These are phyloP conservation scores for Cucurbita pepo DNA, from an alignment of 306 rosid species.

Conservation along the genomic window DNA sequence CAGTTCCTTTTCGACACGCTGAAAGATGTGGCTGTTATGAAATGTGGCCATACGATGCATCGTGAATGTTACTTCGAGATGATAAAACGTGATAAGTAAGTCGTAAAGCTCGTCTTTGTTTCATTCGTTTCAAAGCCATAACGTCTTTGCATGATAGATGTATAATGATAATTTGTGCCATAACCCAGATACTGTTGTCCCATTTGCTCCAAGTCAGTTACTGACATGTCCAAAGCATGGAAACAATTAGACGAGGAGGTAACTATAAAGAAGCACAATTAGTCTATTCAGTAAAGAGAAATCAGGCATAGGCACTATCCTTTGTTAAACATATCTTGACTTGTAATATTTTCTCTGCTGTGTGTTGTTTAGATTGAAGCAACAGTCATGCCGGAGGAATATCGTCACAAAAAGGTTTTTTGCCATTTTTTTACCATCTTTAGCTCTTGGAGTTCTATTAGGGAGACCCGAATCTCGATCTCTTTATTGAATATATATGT, in stretches of 20 bases:
- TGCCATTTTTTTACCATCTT: neutral
- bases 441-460: neutral
- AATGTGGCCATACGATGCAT: conserved; percentile 98
- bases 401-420: conserved; percentile 60
- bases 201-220: conserved; percentile 69
- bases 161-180: conserved; percentile 9
- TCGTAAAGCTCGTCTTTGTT: neutral
- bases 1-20: conserved; percentile 83
- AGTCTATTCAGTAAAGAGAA: neutral
- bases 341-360: neutral
- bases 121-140: neutral
- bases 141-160: neutral
- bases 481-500: neutral
- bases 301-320: neutral
- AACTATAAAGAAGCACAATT: neutral
- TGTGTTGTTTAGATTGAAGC: conserved; percentile 53
- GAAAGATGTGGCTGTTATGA: conserved; percentile 69
- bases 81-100: conserved; percentile 70
- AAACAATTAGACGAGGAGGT: conserved; percentile 95
- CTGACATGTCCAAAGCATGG: conserved; percentile 80
- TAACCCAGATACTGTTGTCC: conserved; percentile 70
- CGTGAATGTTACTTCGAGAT: conserved; percentile 62
- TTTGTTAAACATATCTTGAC: neutral
- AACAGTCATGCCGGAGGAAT: conserved; percentile 75
- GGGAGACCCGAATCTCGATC: neutral